Evolutionary conservation across 2,329 filamentous ascomycete species (phyloP).

Genomic region (Neofusicoccum sp.): DNA sequence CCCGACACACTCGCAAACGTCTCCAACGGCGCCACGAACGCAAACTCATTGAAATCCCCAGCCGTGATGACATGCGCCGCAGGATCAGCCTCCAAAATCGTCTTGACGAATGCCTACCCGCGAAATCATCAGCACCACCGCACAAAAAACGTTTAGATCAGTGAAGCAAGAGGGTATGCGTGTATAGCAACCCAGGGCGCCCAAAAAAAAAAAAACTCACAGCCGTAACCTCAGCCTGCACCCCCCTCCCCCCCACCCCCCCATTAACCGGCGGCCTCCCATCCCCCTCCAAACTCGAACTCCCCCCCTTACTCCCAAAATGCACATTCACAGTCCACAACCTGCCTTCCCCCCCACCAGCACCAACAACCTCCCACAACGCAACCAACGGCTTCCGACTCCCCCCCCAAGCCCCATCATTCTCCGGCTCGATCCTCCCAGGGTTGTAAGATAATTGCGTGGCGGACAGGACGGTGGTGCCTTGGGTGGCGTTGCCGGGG

Average conservation of each 20-base stretch:
- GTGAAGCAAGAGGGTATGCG: too few relatives aligned
- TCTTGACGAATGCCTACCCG: not conserved
- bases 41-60: conserved; percentile 75
- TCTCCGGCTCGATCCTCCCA: conserved; percentile 65
- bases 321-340: conserved; percentile 77
- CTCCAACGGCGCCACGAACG: conserved; percentile 62
- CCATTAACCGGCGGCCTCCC: conserved; percentile 67
- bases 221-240: conserved; percentile 62
- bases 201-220: not conserved
- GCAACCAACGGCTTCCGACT: conserved; percentile 70
- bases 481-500: conserved; percentile 57
- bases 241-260: conserved; percentile 58
- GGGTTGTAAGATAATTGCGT: conserved; percentile 69
- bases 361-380: conserved; percentile 63
- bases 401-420: conserved; percentile 57
- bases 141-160: too few relatives aligned
- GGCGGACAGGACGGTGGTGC: conserved; percentile 60
- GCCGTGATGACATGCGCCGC: conserved; percentile 62
- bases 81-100: conserved; percentile 60
- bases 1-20: conserved; percentile 58
- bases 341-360: conserved; percentile 47
- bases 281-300: conserved; percentile 64
- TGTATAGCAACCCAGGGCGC: too few relatives aligned
- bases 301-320: conserved; percentile 67
- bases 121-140: too few relatives aligned